Conservation (phyloP, 2,329 filamentous ascomycete species). For the Scleromitrula shiraiana region DNA sequence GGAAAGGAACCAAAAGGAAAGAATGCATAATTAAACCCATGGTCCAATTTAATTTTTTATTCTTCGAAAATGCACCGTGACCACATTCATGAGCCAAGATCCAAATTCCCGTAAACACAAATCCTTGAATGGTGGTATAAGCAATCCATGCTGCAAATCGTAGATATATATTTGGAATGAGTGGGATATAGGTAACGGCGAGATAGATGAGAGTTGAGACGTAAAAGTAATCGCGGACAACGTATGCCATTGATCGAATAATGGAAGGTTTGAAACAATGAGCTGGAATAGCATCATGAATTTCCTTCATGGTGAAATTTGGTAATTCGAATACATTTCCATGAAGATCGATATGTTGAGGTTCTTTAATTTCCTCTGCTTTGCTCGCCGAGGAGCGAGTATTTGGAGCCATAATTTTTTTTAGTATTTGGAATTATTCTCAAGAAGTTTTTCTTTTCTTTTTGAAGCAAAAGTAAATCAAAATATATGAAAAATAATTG, state of each 20-base stretch:
- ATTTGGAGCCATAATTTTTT: slow-evolving; percentile 1
- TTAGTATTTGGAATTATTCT: no score
- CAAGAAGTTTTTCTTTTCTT: no score
- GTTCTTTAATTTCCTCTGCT: slow-evolving; percentile 23
- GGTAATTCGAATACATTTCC: slow-evolving; percentile 30
- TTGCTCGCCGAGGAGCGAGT: slow-evolving; percentile 2
- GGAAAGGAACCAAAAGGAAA: slow-evolving; percentile 60
- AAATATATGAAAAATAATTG: no score
- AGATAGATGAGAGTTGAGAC: slow-evolving; percentile 37
- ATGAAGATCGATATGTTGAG: slow-evolving; percentile 28
- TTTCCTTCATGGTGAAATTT: slow-evolving; percentile 31
- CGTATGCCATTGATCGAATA: slow-evolving; percentile 46
- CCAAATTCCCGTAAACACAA: slow-evolving; percentile 63
- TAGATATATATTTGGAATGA: slow-evolving; percentile 38
- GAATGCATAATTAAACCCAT: slow-evolving; percentile 61
- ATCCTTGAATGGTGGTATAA: slow-evolving; percentile 59
- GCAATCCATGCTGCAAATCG: slow-evolving; percentile 46
- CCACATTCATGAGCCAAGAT: slow-evolving; percentile 66
- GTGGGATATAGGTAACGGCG: slow-evolving; percentile 46
- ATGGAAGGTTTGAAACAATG: slow-evolving; percentile 56
- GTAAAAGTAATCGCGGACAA: slow-evolving; percentile 49
- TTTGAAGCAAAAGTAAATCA: no score
- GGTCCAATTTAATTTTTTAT: slow-evolving; percentile 49
- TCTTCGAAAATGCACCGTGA: slow-evolving; percentile 58
- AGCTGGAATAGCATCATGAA: slow-evolving; percentile 45